Conservation (phyloP, 1,284 basidiomycete genomes). For the Rhodotorula sp. region DNA sequence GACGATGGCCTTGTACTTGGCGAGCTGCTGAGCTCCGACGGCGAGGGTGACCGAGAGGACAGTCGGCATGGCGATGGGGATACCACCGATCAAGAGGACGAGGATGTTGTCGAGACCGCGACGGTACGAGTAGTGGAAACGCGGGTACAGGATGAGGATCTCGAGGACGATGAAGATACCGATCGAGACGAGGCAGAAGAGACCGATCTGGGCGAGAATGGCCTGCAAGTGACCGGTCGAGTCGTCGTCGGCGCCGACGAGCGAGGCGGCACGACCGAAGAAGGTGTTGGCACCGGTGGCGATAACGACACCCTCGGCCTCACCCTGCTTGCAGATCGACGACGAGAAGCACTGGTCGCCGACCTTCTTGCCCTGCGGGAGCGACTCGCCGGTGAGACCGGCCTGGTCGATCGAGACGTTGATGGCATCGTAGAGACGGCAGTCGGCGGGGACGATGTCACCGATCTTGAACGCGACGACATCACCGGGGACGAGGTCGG, state of each 20-base stretch:
- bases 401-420: slow-evolving; percentile 95
- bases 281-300: slow-evolving; percentile 75
- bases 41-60: slow-evolving; percentile 94
- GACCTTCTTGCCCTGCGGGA: slow-evolving; percentile 83
- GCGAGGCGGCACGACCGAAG: slow-evolving; percentile 67
- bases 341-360: slow-evolving; percentile 96
- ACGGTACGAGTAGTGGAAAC: slow-evolving; percentile 70
- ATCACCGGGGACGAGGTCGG: slow-evolving; percentile 86
- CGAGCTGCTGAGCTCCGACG: slow-evolving; percentile 94
- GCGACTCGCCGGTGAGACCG: slow-evolving; percentile 91
- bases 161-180: slow-evolving; percentile 54
- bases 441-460: slow-evolving; percentile 93
- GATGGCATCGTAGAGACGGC: slow-evolving; percentile 89
- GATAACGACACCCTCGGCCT: slow-evolving; percentile 94
- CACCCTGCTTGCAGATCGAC: slow-evolving; percentile 95
- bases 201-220: slow-evolving; percentile 92
- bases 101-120: slow-evolving; percentile 94
- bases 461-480: slow-evolving; percentile 96
- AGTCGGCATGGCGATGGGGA: slow-evolving; percentile 97
- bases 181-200: slow-evolving; percentile 91
- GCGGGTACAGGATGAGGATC: slow-evolving; percentile 78
- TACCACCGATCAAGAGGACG: slow-evolving; percentile 96
- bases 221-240: slow-evolving; percentile 96
- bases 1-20: slow-evolving; percentile 97
- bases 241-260: slow-evolving; percentile 93